Percentiles rank a stretch among this genome's conserved stretches.
Conservation (phyloP, 2,329 filamentous ascomycete species). For the Aquanectria penicillioides region DNA sequence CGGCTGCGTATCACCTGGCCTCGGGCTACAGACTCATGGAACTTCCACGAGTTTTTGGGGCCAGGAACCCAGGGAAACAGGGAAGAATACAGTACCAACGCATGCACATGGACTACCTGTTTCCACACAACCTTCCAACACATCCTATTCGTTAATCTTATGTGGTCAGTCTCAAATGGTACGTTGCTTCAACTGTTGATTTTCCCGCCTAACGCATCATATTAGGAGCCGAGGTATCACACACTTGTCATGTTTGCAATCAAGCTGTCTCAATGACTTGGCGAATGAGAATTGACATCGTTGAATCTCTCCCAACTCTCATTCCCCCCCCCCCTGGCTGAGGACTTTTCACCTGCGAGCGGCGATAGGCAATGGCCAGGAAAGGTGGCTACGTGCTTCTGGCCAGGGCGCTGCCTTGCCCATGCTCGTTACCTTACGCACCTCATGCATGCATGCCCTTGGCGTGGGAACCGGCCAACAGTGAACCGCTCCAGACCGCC, state of each 20-base stretch:
- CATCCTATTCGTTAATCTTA: too few relatives aligned
- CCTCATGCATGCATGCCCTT: conserved; percentile 25
- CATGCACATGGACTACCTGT: background rate
- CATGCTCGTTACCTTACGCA: conserved; percentile 19
- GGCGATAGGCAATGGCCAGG: background rate
- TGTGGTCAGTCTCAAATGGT: too few relatives aligned
- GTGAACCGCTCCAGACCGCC: conserved; percentile 11
- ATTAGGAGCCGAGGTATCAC: too few relatives aligned
- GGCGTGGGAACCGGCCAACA: conserved; percentile 13
- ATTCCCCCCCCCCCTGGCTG: background rate
- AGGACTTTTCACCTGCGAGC: background rate
- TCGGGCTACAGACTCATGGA: background rate
- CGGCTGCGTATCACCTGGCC: background rate
- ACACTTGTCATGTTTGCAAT: too few relatives aligned
- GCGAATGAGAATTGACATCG: too few relatives aligned
- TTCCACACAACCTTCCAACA: background rate
- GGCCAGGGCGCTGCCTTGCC: conserved; percentile 3
- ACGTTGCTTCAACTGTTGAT: too few relatives aligned
- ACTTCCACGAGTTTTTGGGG: background rate
- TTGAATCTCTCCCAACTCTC: too few relatives aligned
- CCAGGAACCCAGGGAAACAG: background rate
- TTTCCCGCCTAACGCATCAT: too few relatives aligned
- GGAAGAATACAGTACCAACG: background rate
- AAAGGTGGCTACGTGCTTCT: background rate
- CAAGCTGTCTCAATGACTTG: too few relatives aligned